These are phyloP conservation scores for Ogataea nakhonphanomensis DNA, from an alignment of 805 yeast genomes.

Conservation along the genomic window DNA sequence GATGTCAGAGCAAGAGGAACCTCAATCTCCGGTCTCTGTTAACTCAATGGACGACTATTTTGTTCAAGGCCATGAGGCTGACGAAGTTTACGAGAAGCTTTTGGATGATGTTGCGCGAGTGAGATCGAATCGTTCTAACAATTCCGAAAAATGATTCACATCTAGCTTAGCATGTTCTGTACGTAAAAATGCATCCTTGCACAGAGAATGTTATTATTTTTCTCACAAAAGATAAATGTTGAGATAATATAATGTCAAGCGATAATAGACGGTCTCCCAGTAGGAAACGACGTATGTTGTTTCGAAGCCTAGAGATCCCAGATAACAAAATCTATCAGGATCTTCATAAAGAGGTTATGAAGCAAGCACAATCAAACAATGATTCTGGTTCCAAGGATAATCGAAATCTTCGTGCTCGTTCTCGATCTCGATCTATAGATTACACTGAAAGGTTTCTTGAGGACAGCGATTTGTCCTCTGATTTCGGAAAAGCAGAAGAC, in stretches of 20 bases:
- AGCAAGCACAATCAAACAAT: constrained; percentile 15
- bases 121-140: constrained; percentile 43
- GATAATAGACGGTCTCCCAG: neutral
- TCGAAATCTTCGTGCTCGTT: constrained; percentile 17
- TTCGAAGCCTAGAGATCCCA: constrained; percentile 34
- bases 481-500: neutral
- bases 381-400: neutral
- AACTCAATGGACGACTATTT: constrained; percentile 21
- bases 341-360: constrained; percentile 32
- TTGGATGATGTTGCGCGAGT: constrained; percentile 65
- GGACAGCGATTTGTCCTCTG: neutral
- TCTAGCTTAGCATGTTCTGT: constrained; percentile 1
- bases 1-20: constrained; percentile 10
- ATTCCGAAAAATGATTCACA: constrained; percentile 13
- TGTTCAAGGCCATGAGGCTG: constrained; percentile 42
- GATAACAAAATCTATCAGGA: constrained; percentile 38
- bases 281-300: constrained; percentile 16
- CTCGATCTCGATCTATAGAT: constrained; percentile 15
- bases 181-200: constrained; percentile 2
- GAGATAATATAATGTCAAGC: neutral
- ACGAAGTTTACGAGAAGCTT: constrained; percentile 69
- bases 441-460: constrained; percentile 5
- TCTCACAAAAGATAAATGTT: too few relatives aligned
- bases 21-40: constrained; percentile 26
- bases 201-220: neutral